phyloP scores from a whole-genome alignment of 768 basidiomycete genomes.

The Suillus weaverae region DNA sequence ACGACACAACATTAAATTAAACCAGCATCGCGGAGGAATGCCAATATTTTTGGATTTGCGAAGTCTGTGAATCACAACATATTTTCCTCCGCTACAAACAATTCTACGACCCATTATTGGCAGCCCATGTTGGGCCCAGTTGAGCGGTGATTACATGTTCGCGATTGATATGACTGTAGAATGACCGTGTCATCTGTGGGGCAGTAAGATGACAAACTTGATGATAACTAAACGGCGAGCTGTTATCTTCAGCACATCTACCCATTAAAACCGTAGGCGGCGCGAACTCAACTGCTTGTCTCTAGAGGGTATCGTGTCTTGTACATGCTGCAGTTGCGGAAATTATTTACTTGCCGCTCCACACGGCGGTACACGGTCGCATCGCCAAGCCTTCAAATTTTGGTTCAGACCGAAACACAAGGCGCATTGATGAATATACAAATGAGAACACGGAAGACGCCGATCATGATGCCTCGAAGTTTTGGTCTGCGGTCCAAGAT shows the following conservation, averaged over 20 bases:
- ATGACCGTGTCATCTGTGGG: background rate
- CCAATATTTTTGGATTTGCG: no score
- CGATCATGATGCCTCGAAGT: no score
- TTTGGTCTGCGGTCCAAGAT: no score
- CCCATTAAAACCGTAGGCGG: background rate
- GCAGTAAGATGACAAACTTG: background rate
- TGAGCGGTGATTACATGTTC: background rate
- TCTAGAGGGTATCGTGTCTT: background rate
- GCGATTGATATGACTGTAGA: background rate
- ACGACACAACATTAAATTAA: no score
- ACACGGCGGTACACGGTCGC: background rate
- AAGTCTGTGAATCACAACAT: no score
- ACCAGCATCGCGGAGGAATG: no score
- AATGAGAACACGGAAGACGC: no score
- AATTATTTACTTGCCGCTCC: background rate
- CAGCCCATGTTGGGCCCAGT: background rate
- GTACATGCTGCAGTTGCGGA: background rate
- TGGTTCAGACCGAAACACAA: background rate
- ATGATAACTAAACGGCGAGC: background rate
- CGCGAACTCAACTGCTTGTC: background rate
- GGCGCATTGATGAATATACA: no score
- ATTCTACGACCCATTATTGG: no score
- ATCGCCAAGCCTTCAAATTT: background rate
- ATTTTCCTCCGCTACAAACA: no score
- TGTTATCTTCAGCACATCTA: background rate